phyloP scores from a whole-genome alignment of 2,329 filamentous ascomycete genomes.

The Phialemonium atrogriseum region DNA sequence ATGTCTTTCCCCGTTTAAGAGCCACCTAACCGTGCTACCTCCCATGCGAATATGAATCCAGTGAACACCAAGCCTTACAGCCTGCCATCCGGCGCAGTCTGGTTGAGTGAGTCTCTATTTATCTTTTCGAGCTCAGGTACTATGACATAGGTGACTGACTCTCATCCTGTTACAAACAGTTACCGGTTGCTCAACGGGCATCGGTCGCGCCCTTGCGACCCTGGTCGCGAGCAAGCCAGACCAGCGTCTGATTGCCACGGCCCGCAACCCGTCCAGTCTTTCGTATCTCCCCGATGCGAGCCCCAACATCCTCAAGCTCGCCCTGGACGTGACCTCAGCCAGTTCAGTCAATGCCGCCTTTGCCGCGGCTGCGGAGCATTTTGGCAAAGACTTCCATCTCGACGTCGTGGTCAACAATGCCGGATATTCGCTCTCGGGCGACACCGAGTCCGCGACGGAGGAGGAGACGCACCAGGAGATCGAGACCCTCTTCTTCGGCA shows the following conservation, averaged over 20 bases:
- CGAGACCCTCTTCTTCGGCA: slow-evolving; percentile 22
- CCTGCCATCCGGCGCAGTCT: slow-evolving; percentile 27
- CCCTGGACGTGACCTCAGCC: slow-evolving; percentile 37
- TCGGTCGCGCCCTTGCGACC: slow-evolving; percentile 31
- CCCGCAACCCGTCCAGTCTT: slow-evolving; percentile 33
- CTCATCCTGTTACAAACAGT: slow-evolving; percentile 26
- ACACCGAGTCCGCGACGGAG: slow-evolving; percentile 16
- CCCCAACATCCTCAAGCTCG: slow-evolving; percentile 32
- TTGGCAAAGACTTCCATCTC: slow-evolving; percentile 7
- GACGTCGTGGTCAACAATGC: slow-evolving; percentile 22
- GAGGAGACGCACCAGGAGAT: slow-evolving; percentile 15
- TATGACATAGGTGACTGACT: slow-evolving; percentile 6
- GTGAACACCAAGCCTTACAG: slow-evolving; percentile 21
- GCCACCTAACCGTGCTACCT: too few species aligned
- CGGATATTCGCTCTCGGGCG: slow-evolving; percentile 32
- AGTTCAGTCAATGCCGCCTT: slow-evolving; percentile 27
- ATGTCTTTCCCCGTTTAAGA: too few species aligned
- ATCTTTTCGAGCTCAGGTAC: background rate
- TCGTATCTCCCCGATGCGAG: slow-evolving; percentile 26
- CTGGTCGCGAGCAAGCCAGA: slow-evolving; percentile 26
- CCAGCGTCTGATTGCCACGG: slow-evolving; percentile 37
- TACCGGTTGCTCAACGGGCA: slow-evolving; percentile 41
- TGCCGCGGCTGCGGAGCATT: slow-evolving; percentile 12
- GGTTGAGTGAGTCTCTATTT: slow-evolving; percentile 24
- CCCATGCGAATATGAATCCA: slow-evolving; percentile 20